phyloP scores from a whole-genome alignment of 352 stramenopile genomes.

The Halophytophthora batemanensis region DNA sequence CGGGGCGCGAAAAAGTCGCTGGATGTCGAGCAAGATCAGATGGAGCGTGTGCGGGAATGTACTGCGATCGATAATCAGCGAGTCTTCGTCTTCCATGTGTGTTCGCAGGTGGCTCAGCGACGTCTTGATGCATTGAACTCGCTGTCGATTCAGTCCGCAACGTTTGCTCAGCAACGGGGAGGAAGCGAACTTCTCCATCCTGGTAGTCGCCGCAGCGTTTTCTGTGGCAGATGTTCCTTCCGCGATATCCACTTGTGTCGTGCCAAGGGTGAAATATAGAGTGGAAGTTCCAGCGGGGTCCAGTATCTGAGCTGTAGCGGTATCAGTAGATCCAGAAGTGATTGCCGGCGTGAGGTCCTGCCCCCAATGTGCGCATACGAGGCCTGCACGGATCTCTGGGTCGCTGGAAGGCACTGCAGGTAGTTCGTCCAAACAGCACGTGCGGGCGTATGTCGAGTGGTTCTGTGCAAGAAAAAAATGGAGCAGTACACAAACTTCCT shows the following conservation, averaged over 20 bases:
- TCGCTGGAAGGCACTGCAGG: slow-evolving; percentile 38
- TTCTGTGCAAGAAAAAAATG: slow-evolving; percentile 59
- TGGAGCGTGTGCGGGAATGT: slow-evolving; percentile 29
- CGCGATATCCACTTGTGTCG: slow-evolving; percentile 33
- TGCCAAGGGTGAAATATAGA: slow-evolving; percentile 65
- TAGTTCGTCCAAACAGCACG: slow-evolving; percentile 47
- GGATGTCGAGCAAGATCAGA: slow-evolving; percentile 30
- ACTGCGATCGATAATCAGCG: slow-evolving; percentile 42
- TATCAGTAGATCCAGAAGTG: not conserved
- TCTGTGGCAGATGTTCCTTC: slow-evolving; percentile 11
- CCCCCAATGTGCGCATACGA: slow-evolving; percentile 60
- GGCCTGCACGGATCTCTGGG: slow-evolving; percentile 55
- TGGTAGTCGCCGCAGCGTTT: slow-evolving; percentile 16
- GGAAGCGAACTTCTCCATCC: slow-evolving; percentile 48
- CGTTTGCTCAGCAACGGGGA: slow-evolving; percentile 54
- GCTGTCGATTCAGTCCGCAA: slow-evolving; percentile 22
- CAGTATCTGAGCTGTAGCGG: not conserved
- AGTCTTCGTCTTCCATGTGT: slow-evolving; percentile 66
- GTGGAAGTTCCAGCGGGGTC: slow-evolving; percentile 18
- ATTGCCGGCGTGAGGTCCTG: slow-evolving; percentile 55
- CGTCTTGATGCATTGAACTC: slow-evolving; percentile 27
- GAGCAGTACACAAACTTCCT: slow-evolving; percentile 36
- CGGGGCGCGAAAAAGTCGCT: slow-evolving; percentile 30
- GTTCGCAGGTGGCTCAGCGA: slow-evolving; percentile 43
- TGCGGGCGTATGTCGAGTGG: slow-evolving; percentile 52